Conservation (phyloP, 148 eudicot species). For the Fagopyrum tataricum region DNA sequence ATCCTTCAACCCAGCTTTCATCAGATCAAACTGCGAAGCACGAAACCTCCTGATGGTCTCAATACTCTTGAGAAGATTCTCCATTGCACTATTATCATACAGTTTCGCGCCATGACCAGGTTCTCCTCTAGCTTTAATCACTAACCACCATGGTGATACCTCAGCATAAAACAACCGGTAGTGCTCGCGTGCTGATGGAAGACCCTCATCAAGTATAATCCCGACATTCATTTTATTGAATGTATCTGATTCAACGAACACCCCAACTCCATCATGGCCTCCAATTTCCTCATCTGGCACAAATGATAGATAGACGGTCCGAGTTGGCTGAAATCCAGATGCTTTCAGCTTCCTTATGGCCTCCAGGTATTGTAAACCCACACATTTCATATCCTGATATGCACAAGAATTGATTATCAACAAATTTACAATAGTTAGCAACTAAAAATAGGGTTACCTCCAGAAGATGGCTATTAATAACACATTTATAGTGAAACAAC, state of each 20-base stretch:
- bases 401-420: conserved; percentile 12
- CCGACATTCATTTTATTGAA: conserved; percentile 80
- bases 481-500: too few species aligned
- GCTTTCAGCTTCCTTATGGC: conserved; percentile 70
- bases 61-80: conserved; percentile 85
- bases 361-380: conserved; percentile 88
- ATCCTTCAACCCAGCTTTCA: conserved; percentile 75
- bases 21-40: conserved; percentile 81
- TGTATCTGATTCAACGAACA: conserved; percentile 54
- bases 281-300: conserved; percentile 99
- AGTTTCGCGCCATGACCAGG: conserved; percentile 98
- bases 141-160: conserved; percentile 87
- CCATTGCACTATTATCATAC: conserved; percentile 88
- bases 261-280: conserved; percentile 85
- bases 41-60: conserved; percentile 84
- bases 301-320: conserved; percentile 76
- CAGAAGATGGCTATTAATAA: background rate
- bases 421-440: background rate
- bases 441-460: background rate
- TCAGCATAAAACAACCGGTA: conserved; percentile 77
- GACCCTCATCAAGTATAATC: conserved; percentile 80
- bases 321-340: conserved; percentile 65
- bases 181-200: conserved; percentile 66
- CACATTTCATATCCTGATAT: conserved; percentile 89
- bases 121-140: conserved; percentile 78